Evolutionary conservation across 169 alveolate genomes (phyloP).

Genomic region (Plasmodium coatneyi): DNA sequence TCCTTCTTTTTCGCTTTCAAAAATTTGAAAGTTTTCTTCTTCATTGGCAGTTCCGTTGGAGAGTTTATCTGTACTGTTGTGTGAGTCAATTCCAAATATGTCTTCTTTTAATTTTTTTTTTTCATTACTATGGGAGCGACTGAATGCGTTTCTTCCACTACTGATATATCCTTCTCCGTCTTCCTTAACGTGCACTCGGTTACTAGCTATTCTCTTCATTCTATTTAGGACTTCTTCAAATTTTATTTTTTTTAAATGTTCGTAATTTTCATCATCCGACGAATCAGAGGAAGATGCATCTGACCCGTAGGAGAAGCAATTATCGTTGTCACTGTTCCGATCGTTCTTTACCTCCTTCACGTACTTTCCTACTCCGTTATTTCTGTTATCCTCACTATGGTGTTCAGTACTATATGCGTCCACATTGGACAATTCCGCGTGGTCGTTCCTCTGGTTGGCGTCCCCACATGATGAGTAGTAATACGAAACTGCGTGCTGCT

Average conservation of each 20-base stretch:
- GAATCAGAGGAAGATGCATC: conserved; percentile 3
- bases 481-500: not conserved
- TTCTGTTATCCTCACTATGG: not conserved
- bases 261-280: conserved; percentile 10
- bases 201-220: conserved; percentile 49
- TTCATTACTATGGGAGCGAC: not conserved
- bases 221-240: conserved; percentile 58
- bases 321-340: not conserved
- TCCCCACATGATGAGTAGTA: not conserved
- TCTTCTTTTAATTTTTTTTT: not conserved
- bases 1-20: conserved; percentile 50
- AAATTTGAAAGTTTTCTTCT: conserved; percentile 28
- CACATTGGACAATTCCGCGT: not conserved
- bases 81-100: not conserved
- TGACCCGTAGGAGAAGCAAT: conserved; percentile 23
- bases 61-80: not conserved
- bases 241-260: conserved; percentile 33
- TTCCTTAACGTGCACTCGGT: conserved; percentile 1
- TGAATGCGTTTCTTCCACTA: not conserved
- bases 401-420: not conserved
- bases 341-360: conserved; percentile 12
- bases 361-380: not conserved
- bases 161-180: not conserved
- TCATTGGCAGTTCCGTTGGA: not conserved
- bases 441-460: not conserved